phyloP scores from a whole-genome alignment of 1,139 yeast species.

The Saccharomycopsis hybrid region DNA sequence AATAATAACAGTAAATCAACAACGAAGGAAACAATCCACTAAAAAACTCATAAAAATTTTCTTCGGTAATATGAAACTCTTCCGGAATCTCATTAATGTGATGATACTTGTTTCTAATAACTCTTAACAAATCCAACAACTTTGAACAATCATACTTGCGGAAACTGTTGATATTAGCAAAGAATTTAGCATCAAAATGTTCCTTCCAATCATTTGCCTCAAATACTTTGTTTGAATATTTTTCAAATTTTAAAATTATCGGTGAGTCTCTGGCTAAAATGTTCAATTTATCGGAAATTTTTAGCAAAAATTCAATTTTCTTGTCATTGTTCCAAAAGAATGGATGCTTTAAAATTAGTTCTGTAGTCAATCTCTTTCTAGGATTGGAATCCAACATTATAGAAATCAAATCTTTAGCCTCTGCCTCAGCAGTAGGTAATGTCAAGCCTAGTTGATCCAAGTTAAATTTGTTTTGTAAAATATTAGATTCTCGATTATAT shows the following conservation, averaged over 20 bases:
- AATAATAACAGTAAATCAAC: slow-evolving; percentile 66
- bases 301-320: slow-evolving; percentile 73
- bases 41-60: slow-evolving; percentile 76
- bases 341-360: slow-evolving; percentile 70
- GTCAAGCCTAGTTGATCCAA: slow-evolving; percentile 38
- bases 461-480: slow-evolving; percentile 63
- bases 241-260: slow-evolving; percentile 55
- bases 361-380: slow-evolving; percentile 64
- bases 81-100: slow-evolving; percentile 87
- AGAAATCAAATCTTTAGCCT: slow-evolving; percentile 65
- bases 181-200: slow-evolving; percentile 62
- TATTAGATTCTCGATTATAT: slow-evolving; percentile 81
- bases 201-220: slow-evolving; percentile 47
- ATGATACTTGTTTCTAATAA: slow-evolving; percentile 85
- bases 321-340: slow-evolving; percentile 76
- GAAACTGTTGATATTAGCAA: slow-evolving; percentile 82
- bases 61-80: slow-evolving; percentile 52
- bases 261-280: slow-evolving; percentile 75
- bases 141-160: slow-evolving; percentile 78
- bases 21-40: slow-evolving; percentile 68
- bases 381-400: slow-evolving; percentile 72
- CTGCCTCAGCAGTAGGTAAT: no score
- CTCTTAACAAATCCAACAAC: slow-evolving; percentile 79
- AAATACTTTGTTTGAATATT: slow-evolving; percentile 15
- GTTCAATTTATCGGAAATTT: slow-evolving; percentile 88